A percentile compares a stretch with the other conserved stretches of the same genome.
Evolutionary conservation across 805 yeast species (phyloP).

Genomic region (Wickerhamiella kurtzmanii): DNA sequence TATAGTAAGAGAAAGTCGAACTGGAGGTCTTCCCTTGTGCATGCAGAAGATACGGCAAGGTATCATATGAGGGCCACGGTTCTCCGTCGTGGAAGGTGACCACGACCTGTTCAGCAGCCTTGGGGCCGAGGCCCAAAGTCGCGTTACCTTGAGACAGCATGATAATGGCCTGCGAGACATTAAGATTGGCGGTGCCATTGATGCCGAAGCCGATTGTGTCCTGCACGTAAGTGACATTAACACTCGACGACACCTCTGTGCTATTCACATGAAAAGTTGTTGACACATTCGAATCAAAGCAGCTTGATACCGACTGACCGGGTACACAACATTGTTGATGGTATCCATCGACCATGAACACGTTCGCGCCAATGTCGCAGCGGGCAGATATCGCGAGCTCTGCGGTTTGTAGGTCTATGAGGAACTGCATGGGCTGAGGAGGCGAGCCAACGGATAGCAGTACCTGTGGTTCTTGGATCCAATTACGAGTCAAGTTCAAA

Average conservation of each 20-base stretch:
- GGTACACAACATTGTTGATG: neutral
- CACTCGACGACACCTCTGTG: neutral
- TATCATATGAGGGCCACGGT: neutral
- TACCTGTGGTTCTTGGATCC: neutral
- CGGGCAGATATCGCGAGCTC: neutral
- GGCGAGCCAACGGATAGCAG: neutral
- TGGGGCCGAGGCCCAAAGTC: neutral
- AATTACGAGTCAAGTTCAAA: neutral
- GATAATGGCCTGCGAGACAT: neutral
- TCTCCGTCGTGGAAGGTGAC: neutral
- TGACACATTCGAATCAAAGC: neutral
- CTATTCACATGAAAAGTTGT: neutral
- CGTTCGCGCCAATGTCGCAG: neutral
- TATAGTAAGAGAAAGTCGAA: neutral
- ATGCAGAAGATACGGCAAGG: neutral
- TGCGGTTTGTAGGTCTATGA: neutral
- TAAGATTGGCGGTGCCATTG: neutral
- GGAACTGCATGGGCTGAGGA: neutral
- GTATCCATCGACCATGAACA: neutral
- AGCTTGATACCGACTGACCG: neutral
- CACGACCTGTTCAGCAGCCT: neutral
- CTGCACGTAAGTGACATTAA: neutral
- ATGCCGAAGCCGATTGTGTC: neutral
- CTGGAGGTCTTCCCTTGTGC: neutral
- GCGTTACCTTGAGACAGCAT: neutral